Evolutionary conservation across 352 stramenopile genomes (phyloP), one percentile per base, ranked within the genome.

Genomic region (Blastocystis hominis): DNA sequence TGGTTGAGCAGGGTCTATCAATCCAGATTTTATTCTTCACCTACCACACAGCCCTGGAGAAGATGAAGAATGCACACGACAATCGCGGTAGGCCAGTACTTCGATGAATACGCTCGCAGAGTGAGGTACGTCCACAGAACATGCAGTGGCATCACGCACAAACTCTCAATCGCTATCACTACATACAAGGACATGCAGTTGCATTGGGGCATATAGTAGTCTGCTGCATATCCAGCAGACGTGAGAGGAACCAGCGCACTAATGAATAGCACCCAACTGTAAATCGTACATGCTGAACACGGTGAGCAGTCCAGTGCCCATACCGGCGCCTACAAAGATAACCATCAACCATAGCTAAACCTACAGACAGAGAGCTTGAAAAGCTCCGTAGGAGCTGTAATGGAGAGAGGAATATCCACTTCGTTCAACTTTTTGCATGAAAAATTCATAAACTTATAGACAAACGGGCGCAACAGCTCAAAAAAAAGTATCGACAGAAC

Each of bases 191-290:
- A 63, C 30, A 80, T 80, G 70, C 15, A 64, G 47, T 34, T 50
- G 54, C 36, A 80, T n/a, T 50, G n/a, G 3, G 70, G 46, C 34
- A 64, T 30, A 47, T 80, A 80, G 50, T 64, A 80, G 30, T 80
- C 70, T 9, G 70, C 70, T 42, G 17, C 36, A 7, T 50, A 6
- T 42, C 70, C 70, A 2, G 70, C 46, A 46, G 70, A 80, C 17
- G 70, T 80, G 70, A 80, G 70, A 61, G 70, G 70, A 42, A 80
- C 70, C 30, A 80, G 70, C 42, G 40, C 20, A 80, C 70, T 80
- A 80, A 13, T 2, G 6, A 38, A 9, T 38, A 38, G 17, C 3
- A 20, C 38, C 7, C 24, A 30, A 64, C 15, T 0, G 13, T 5
- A 62, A 40, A 15, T 24, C 15, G 17, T 64, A 80, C 70, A 80